A percentile compares a stretch with the other conserved stretches of the same genome.
Evolutionary conservation across 805 yeast genomes (phyloP).

Genomic region (Saccharomycopsis synnaedendra): DNA sequence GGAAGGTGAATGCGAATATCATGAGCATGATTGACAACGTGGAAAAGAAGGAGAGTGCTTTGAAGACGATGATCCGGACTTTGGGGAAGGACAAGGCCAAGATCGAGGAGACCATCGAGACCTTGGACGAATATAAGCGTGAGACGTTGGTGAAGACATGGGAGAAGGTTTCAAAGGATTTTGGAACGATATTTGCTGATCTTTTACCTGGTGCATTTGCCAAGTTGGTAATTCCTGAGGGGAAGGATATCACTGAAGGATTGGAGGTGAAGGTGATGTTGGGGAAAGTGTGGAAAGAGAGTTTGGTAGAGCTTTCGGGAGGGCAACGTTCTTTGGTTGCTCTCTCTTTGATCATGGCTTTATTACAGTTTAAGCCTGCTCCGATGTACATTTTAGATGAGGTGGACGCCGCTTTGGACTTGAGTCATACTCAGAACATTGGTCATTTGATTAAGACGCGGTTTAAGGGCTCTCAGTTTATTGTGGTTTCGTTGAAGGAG

Average conservation of each 20-base stretch:
- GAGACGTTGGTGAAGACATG: constrained; percentile 77
- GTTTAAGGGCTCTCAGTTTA: constrained; percentile 92
- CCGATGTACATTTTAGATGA: constrained; percentile 97
- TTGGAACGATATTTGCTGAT: constrained; percentile 83
- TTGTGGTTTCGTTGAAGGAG: constrained; percentile 92
- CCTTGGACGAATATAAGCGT: constrained; percentile 75
- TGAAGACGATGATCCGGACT: constrained; percentile 72
- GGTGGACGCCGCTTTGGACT: constrained; percentile 96
- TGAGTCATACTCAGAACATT: constrained; percentile 94
- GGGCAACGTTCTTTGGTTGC: constrained; percentile 96
- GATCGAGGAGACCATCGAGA: constrained; percentile 77
- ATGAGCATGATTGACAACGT: constrained; percentile 88
- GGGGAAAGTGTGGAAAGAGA: constrained; percentile 93
- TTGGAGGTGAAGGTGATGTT: constrained; percentile 81
- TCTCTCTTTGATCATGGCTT: constrained; percentile 79
- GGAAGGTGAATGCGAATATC: constrained; percentile 75
- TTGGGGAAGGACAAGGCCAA: constrained; percentile 83
- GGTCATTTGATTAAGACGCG: constrained; percentile 93
- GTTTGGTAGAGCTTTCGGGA: constrained; percentile 89
- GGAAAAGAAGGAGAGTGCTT: constrained; percentile 71
- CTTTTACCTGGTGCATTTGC: constrained; percentile 85
- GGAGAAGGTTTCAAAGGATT: constrained; percentile 77
- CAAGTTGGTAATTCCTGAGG: constrained; percentile 71
- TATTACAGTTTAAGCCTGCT: constrained; percentile 92
- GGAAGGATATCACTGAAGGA: constrained; percentile 80